A percentile compares a stretch with the other conserved stretches of the same genome.
phyloP scores from a whole-genome alignment of 2,329 filamentous ascomycete genomes.

The Lojkania enalia region DNA sequence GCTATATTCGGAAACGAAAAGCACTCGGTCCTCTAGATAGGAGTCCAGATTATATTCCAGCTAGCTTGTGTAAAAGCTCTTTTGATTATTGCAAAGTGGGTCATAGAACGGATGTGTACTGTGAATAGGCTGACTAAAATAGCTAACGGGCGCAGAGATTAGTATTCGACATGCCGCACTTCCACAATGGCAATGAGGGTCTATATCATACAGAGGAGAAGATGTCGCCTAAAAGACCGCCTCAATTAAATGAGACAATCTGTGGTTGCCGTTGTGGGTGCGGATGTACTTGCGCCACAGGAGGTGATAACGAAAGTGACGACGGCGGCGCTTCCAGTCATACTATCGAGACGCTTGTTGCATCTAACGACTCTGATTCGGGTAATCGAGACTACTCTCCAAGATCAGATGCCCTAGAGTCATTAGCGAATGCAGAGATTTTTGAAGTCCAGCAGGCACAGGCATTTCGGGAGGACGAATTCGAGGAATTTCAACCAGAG shows the following conservation, averaged over 20 bases:
- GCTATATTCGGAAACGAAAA: neutral
- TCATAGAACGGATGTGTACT: too few relatives aligned
- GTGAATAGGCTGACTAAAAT: too few relatives aligned
- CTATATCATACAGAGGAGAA: slow-evolving; percentile 11
- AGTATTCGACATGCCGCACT: slow-evolving; percentile 7
- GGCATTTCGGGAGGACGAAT: neutral
- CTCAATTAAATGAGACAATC: slow-evolving; percentile 26
- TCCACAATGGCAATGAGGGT: slow-evolving; percentile 12
- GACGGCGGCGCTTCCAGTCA: slow-evolving; percentile 9
- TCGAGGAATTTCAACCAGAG: slow-evolving; percentile 13
- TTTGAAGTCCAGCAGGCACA: slow-evolving; percentile 3
- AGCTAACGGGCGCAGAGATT: too few relatives aligned
- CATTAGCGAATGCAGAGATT: neutral
- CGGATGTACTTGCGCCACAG: slow-evolving; percentile 14
- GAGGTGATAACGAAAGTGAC: slow-evolving; percentile 13
- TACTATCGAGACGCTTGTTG: slow-evolving; percentile 13
- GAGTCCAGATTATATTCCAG: neutral
- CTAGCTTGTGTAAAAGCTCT: neutral
- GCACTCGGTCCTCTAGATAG: neutral
- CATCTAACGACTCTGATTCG: slow-evolving; percentile 8
- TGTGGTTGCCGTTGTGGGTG: slow-evolving; percentile 30
- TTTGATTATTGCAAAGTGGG: neutral
- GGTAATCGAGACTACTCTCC: slow-evolving; percentile 2
- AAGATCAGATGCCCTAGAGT: slow-evolving; percentile 8
- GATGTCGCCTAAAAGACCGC: slow-evolving; percentile 17